Conservation (phyloP, 1,139 yeast species). For the Yamadazyma siamensis region DNA sequence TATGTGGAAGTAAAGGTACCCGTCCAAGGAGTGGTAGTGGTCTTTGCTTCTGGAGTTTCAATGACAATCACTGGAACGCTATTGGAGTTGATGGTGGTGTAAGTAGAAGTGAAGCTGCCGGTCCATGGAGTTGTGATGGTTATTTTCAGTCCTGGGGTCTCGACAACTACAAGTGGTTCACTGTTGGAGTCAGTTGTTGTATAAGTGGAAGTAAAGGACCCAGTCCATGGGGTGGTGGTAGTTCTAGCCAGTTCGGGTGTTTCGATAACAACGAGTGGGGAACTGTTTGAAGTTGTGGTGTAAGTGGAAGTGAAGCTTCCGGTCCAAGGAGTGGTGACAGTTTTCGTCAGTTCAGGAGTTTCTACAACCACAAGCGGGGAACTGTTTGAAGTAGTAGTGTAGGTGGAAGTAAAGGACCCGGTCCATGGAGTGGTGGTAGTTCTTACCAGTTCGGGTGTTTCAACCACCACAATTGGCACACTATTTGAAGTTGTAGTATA, state of each 20-base stretch:
- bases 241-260: not conserved
- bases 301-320: not conserved
- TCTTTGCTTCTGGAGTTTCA: not conserved
- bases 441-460: too few species aligned
- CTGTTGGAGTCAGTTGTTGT: not conserved
- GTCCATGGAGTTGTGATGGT: not conserved
- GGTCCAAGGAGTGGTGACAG: not conserved
- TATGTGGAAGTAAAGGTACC: not conserved
- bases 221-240: not conserved
- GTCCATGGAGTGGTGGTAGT: too few species aligned
- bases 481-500: too few species aligned
- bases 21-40: not conserved
- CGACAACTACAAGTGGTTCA: not conserved
- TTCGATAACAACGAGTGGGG: not conserved
- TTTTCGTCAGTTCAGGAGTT: constrained; percentile 1
- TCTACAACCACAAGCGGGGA: too few species aligned
- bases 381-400: too few species aligned
- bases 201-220: not conserved
- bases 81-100: not conserved
- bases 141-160: not conserved
- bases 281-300: not conserved
- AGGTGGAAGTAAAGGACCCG: too few species aligned
- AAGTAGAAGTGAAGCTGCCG: not conserved
- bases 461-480: too few species aligned
- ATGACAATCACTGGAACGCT: not conserved